A percentile compares a stretch with the other conserved stretches of the same genome.
Evolutionary conservation across 2,329 filamentous ascomycete genomes (phyloP).

Genomic region (Alternaria sp.): DNA sequence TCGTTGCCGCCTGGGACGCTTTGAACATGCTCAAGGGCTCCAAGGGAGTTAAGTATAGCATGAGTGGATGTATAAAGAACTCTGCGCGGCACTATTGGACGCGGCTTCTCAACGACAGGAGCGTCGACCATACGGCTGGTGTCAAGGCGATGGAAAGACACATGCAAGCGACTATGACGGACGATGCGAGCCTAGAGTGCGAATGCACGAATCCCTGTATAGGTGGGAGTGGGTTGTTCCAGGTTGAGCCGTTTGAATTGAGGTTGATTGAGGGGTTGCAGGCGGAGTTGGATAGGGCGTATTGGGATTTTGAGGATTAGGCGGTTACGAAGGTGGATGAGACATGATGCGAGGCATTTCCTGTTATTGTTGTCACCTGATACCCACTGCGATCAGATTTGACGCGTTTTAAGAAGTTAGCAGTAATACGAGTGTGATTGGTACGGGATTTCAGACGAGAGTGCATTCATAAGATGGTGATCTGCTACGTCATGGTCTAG

Average conservation of each 20-base stretch:
- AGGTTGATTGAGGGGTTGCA: conserved; percentile 12
- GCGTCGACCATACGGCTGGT: neutral
- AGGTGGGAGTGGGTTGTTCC: neutral
- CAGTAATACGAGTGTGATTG: neutral
- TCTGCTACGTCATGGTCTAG: neutral
- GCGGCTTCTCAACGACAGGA: conserved; percentile 5
- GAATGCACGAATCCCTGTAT: conserved; percentile 19
- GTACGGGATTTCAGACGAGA: neutral
- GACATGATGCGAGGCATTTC: neutral
- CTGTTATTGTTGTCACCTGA: neutral
- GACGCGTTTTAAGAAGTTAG: neutral
- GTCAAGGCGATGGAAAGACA: neutral
- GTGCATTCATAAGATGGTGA: neutral
- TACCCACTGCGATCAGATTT: too few relatives aligned
- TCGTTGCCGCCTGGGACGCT: conserved; percentile 11
- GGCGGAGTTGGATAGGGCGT: conserved; percentile 8
- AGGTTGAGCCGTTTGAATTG: conserved; percentile 6
- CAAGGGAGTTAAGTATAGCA: neutral
- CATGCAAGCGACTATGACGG: neutral
- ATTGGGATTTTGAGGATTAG: conserved; percentile 21
- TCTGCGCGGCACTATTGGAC: conserved; percentile 19
- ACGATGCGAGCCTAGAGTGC: conserved; percentile 4
- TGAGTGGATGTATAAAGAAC: conserved; percentile 25
- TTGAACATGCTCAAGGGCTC: neutral
- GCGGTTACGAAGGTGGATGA: neutral